Evolutionary conservation across 2,329 filamentous ascomycete genomes (phyloP), one percentile per base, ranked within the genome.

Genomic region (Fusarium sp.): DNA sequence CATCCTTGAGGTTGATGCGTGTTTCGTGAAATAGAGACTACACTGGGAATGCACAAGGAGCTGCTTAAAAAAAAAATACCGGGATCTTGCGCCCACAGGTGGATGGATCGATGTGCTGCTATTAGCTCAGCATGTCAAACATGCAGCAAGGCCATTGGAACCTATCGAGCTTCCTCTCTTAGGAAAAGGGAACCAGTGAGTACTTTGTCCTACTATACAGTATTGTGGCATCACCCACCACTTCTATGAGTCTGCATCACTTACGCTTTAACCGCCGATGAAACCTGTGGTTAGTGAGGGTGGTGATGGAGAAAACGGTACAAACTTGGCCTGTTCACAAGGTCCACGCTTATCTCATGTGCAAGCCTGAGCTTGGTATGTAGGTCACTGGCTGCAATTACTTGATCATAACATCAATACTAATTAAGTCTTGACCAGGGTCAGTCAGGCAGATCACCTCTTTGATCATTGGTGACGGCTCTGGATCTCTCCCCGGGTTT

Each of bases 101-200:
- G 58, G 51, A 72, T 67, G 55, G 56, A 63, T 67, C 55, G 65
- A 73, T 72, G 63, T 67, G 60, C 56, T 67, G 67, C 48, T 53
- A 53, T 59, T 71, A 63, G 51, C 58, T 67, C 53, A 71, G 62
- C 60, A 58, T 64, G 62, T 53, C 57, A 58, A 67, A 62, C 58
- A 67, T 72, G 69, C 71, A 71, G 50, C 65, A 65, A 52, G 58
- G 58, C 62, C 71, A 66, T 66, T 45, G 40, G 53, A 48, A 50
- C 45, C 37, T 42, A 67, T 40, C 47, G 53, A 71, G 63, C 70
- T 71, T 67, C 70, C 68, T 72, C 50, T 68, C 63, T 61, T 59
- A 60, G 68, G 66, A 62, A 69, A 33, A 43, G 27, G 36, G 18
- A 62, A 31, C n/a, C 56, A 29, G 29, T 27, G 31, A 29, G 21